These are phyloP conservation scores for Herpomyces periplanetae DNA, from an alignment of 2,329 filamentous ascomycete species.

Conservation along the genomic window DNA sequence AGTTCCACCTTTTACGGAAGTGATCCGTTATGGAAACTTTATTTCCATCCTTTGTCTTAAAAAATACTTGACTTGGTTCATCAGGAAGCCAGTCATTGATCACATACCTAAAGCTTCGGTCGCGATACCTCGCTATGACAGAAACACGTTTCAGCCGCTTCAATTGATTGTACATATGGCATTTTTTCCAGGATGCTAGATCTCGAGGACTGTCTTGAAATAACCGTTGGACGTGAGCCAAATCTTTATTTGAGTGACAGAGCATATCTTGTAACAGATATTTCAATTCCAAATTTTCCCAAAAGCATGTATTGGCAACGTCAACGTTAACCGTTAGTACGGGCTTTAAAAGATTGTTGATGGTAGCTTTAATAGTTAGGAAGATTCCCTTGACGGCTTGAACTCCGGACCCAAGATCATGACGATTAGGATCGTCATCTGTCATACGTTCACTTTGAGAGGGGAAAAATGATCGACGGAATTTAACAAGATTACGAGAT, in stretches of 20 bases:
- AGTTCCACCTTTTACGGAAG: slow-evolving; percentile 15
- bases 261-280: slow-evolving; percentile 6
- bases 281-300: slow-evolving; percentile 12
- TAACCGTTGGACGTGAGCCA: too few species aligned
- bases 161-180: slow-evolving; percentile 7
- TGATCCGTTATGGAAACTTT: slow-evolving; percentile 13
- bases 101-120: slow-evolving; percentile 10
- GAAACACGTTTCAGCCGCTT: slow-evolving; percentile 9
- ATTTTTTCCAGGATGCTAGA: slow-evolving; percentile 3
- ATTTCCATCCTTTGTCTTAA: slow-evolving; percentile 11
- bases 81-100: slow-evolving; percentile 12
- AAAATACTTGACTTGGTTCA: slow-evolving; percentile 10
- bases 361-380: slow-evolving; percentile 35
- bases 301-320: slow-evolving; percentile 68
- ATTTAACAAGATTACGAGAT: slow-evolving; percentile 19
- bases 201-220: too few species aligned
- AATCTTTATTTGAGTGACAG: slow-evolving; percentile 5
- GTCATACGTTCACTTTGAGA: slow-evolving; percentile 11
- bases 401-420: slow-evolving; percentile 20
- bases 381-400: slow-evolving; percentile 68
- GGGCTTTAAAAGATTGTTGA: slow-evolving; percentile 13
- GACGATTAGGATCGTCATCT: too few species aligned
- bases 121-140: slow-evolving; percentile 9
- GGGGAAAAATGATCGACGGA: slow-evolving; percentile 53
- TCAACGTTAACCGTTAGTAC: slow-evolving; percentile 54